phyloP scores from a whole-genome alignment of 768 basidiomycete species.

The Tylopilus felleus region DNA sequence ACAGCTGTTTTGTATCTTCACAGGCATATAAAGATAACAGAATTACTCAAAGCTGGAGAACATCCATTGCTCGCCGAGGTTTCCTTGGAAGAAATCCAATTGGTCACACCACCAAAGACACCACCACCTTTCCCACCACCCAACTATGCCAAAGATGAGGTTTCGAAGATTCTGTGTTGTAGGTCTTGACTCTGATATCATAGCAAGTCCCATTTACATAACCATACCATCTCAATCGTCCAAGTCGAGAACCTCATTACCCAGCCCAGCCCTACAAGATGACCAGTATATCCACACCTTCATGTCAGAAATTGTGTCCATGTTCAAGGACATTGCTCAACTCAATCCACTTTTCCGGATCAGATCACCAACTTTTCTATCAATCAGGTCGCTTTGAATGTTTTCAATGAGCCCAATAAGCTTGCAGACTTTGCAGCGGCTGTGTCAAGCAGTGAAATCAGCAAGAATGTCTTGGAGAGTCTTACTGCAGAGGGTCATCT shows the following conservation, averaged over 20 bases:
- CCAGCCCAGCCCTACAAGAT: slow-evolving; percentile 84
- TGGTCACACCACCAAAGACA: slow-evolving; percentile 44
- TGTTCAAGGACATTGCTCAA: slow-evolving; percentile 98
- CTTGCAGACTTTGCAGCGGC: slow-evolving; percentile 97
- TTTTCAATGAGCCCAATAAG: slow-evolving; percentile 97
- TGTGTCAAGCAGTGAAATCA: slow-evolving; percentile 85
- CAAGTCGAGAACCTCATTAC: slow-evolving; percentile 79
- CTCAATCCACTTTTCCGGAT: slow-evolving; percentile 97
- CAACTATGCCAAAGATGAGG: slow-evolving; percentile 22
- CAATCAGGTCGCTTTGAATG: slow-evolving; percentile 86
- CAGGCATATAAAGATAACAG: slow-evolving; percentile 82
- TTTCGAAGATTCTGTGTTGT: slow-evolving; percentile 13
- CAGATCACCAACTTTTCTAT: slow-evolving; percentile 97
- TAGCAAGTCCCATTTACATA: slow-evolving; percentile 63
- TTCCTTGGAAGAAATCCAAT: slow-evolving; percentile 38
- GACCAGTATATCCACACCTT: slow-evolving; percentile 94
- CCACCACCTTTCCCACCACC: slow-evolving; percentile 33
- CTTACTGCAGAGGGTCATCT: slow-evolving; percentile 86
- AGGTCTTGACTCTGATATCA: neutral
- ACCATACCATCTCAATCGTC: slow-evolving; percentile 81
- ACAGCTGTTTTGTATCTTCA: slow-evolving; percentile 97
- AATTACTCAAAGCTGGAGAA: slow-evolving; percentile 70
- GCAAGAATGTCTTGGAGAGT: slow-evolving; percentile 88
- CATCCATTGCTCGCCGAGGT: slow-evolving; percentile 33
- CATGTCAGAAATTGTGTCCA: slow-evolving; percentile 93